These are phyloP conservation scores for Ambrosiella cleistominuta DNA, from an alignment of 2,329 filamentous ascomycete species.

Conservation along the genomic window DNA sequence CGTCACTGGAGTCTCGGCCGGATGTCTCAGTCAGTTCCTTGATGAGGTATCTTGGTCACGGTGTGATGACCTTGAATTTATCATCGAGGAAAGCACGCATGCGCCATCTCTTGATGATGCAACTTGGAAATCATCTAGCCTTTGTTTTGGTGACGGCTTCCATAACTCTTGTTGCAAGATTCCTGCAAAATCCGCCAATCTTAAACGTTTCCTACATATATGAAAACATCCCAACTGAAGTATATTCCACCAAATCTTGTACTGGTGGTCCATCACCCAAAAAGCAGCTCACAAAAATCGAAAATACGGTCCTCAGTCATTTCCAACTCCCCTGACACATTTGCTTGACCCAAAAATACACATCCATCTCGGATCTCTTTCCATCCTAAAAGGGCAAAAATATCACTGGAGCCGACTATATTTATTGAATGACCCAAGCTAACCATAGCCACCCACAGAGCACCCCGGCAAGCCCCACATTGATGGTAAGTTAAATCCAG, in stretches of 20 bases:
- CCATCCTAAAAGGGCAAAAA: not conserved
- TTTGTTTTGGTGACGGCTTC: not conserved
- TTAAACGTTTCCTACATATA: too few relatives aligned
- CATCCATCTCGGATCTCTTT: not conserved
- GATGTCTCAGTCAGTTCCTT: too few relatives aligned
- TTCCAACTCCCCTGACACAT: not conserved
- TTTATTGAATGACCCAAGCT: conserved; percentile 16
- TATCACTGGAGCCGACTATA: not conserved
- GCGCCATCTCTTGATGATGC: not conserved
- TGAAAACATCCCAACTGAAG: too few relatives aligned
- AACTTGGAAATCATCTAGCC: not conserved
- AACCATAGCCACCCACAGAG: conserved; percentile 30
- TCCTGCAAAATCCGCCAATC: too few relatives aligned
- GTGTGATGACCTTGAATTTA: not conserved
- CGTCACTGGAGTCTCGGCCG: too few relatives aligned
- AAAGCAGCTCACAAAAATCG: not conserved
- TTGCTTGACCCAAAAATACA: not conserved
- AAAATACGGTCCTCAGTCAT: not conserved
- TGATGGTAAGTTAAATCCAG: conserved; percentile 31
- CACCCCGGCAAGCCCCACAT: conserved; percentile 54
- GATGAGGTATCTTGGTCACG: not conserved
- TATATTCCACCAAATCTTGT: not conserved
- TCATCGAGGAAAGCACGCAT: not conserved
- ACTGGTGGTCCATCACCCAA: not conserved
- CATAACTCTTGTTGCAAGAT: not conserved